Conservation (phyloP, 208 protist genomes). For the Acanthamoeba healyi region DNA sequence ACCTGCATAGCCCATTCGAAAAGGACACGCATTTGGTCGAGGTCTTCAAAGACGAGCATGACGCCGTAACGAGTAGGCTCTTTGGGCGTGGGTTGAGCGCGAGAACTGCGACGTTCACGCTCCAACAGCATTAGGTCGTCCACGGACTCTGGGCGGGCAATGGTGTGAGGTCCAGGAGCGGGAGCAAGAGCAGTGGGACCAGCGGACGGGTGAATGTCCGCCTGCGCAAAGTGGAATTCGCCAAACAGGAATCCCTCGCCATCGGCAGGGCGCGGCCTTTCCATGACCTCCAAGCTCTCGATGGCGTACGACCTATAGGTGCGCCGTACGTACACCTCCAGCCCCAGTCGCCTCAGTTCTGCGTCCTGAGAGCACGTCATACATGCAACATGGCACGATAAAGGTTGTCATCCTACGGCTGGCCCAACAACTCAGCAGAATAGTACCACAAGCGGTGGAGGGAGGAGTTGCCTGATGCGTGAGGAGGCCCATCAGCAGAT, state of each 20-base stretch:
- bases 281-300: conserved; percentile 22
- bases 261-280: neutral
- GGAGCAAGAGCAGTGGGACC: neutral
- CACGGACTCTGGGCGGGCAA: neutral
- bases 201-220: neutral
- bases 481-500: conserved; percentile 79
- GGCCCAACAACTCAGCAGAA: too few species aligned
- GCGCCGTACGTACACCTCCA: conserved; percentile 70
- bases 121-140: conserved; percentile 53
- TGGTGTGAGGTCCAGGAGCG: conserved; percentile 19
- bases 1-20: conserved; percentile 51
- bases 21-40: neutral
- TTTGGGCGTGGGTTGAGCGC: neutral
- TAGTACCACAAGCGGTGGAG: neutral
- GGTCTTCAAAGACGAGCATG: conserved; percentile 59
- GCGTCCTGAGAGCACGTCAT: neutral
- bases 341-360: conserved; percentile 28
- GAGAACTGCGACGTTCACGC: neutral
- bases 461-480: neutral
- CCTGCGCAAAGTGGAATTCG: conserved; percentile 48
- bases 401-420: too few species aligned
- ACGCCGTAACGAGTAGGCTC: conserved; percentile 34
- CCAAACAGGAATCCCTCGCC: neutral
- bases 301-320: conserved; percentile 61
- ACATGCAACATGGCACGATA: too few species aligned